Percentiles rank a stretch among this genome's conserved stretches.
phyloP scores from a whole-genome alignment of 805 yeast species.

The Wickerhamiella azyma region DNA sequence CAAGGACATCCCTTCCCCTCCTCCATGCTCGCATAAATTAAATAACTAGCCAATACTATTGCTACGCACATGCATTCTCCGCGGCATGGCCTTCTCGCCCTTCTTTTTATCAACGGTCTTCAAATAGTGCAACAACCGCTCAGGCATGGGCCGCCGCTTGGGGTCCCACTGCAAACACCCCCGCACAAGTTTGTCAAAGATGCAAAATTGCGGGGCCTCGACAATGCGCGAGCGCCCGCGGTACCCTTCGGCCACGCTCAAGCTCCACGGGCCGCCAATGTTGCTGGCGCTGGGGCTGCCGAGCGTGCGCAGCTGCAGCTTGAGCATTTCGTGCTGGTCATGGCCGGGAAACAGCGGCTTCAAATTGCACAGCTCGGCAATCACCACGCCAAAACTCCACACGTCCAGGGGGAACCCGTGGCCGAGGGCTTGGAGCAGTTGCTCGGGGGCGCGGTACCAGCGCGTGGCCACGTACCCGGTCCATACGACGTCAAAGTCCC shows the following conservation, averaged over 20 bases:
- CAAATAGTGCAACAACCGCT: constrained; percentile 2
- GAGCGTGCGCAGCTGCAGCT: constrained; percentile 48
- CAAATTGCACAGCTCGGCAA: constrained; percentile 71
- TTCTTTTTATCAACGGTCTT: neutral
- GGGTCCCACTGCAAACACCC: constrained; percentile 6
- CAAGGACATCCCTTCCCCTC: too few relatives aligned
- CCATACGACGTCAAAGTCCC: constrained; percentile 43
- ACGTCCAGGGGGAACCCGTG: constrained; percentile 75
- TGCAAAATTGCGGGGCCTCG: neutral
- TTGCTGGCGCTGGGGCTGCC: constrained; percentile 46
- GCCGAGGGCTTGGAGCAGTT: constrained; percentile 35
- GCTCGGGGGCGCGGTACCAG: constrained; percentile 94
- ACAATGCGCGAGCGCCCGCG: neutral
- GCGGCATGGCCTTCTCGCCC: neutral
- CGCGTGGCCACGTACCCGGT: constrained; percentile 89
- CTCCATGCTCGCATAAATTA: too few relatives aligned
- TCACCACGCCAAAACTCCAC: constrained; percentile 88
- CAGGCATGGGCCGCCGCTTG: constrained; percentile 2
- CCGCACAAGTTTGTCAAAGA: neutral
- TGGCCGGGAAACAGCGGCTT: constrained; percentile 75
- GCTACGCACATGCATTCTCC: neutral
- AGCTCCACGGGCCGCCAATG: constrained; percentile 1
- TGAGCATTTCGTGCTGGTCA: constrained; percentile 65
- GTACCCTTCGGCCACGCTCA: neutral
- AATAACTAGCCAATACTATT: neutral